Conservation (phyloP, 1,139 yeast genomes). For the Geotrichum australiense region DNA sequence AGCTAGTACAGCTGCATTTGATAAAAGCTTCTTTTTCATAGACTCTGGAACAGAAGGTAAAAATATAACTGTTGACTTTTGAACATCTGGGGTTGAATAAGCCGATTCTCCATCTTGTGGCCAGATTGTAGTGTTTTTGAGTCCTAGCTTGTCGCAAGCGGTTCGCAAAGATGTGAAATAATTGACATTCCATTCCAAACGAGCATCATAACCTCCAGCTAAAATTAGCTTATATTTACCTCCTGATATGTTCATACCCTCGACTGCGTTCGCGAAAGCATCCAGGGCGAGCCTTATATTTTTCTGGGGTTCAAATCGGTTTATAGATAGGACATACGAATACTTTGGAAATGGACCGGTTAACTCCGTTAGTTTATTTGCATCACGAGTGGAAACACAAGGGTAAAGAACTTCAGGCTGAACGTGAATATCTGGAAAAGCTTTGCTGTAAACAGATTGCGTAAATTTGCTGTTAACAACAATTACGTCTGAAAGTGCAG, state of each 20-base stretch:
- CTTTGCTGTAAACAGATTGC: conserved; percentile 53
- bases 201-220: conserved; percentile 88
- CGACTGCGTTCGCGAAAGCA: conserved; percentile 45
- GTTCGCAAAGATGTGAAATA: conserved; percentile 56
- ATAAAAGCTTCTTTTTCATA: conserved; percentile 58
- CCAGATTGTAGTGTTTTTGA: conserved; percentile 43
- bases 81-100: conserved; percentile 14
- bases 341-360: conserved; percentile 17
- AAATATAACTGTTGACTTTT: conserved; percentile 52
- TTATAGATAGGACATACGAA: conserved; percentile 56
- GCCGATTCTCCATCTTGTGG: conserved; percentile 21
- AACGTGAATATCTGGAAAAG: conserved; percentile 45
- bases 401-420: conserved; percentile 79
- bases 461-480: conserved; percentile 90
- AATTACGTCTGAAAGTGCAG: conserved; percentile 65
- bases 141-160: conserved; percentile 41
- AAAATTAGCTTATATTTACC: conserved; percentile 46
- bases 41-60: conserved; percentile 69
- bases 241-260: conserved; percentile 19
- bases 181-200: conserved; percentile 69
- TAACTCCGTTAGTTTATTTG: conserved; percentile 4
- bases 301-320: conserved; percentile 84
- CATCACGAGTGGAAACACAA: conserved; percentile 53
- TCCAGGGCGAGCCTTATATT: conserved; percentile 70
- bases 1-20: conserved; percentile 52